Evolutionary conservation across 2,329 filamentous ascomycete species (phyloP), one percentile per base, ranked within the genome.

Genomic region (Neonectria neomacrospora): DNA sequence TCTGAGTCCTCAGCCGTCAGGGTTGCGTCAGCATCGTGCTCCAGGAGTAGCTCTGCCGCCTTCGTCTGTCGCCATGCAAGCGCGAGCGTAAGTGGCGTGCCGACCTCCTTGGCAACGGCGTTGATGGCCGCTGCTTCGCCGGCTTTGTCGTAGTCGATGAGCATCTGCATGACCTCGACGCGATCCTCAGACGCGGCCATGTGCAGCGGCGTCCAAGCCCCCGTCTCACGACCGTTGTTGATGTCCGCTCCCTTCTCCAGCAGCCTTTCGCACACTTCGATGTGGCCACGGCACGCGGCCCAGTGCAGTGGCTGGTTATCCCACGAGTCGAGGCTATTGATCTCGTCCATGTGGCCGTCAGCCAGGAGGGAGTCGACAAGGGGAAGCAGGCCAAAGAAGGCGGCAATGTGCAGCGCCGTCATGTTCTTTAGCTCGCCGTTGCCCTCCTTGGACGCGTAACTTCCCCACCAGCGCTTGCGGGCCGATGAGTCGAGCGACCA

Each of bases 381-480:
- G 9, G 54, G 59, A 1, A 57, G 47, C 23, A 62, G 32, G 14
- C 59, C 59, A n/a, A 62, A 57, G 47, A 53, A 57, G 7, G 59
- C 54, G 14, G 59, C 59, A 9, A 57, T 48, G 23, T 62, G 59
- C 14, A 62, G 54, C 11, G 39, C 59, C 3, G 59, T 62, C 47
- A 62, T 20, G 41, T 57, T 62, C 54, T 52, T 62, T 14, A 62
- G 59, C 45, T 61, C 58, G 26, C 47, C 58, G 12, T 41, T 30
- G 32, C 52, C 52, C 39, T 61, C 58, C 34, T 44, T 55, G 10
- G 54, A 34, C 5, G 58, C 52, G 22, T 51, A 61, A 20, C 51
- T 61, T 6, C 58, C 58, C 58, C 58, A 61, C 59, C 59, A 62
- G 10, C 59, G 54, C 14, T 16, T 57, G 44, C 59, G 53, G 3